Evolutionary conservation across 1,284 basidiomycete genomes (phyloP), one percentile per base, ranked within the genome.

Genomic region (Sphaerobolus stellatus): DNA sequence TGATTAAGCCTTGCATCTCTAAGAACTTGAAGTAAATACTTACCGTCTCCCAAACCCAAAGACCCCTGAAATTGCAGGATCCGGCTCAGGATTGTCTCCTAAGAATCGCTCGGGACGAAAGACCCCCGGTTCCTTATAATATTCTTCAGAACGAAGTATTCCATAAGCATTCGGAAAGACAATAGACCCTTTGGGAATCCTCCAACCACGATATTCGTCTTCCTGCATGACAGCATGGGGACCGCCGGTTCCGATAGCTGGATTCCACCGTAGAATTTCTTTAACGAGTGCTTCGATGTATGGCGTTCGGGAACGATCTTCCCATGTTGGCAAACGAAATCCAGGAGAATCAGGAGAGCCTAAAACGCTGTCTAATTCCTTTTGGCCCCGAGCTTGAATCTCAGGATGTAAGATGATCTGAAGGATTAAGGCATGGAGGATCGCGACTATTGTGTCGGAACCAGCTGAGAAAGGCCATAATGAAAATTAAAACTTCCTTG

Each of bases 201-300:
- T 57, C 40, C 58, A 59, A 16, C 66, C 66, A 11, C 62, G 56
- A 53, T 64, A 68, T 9, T 61, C 59, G 40, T 66, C 65, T 47
- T 68, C 65, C 48, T 67, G 58, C 18, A 64, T 63, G 25, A 56
- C 56, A 25, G 54, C 59, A 46, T 69, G 68, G 47, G 67, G 65
- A 22, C 68, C 41, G 61, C 70, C 64, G 18, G 67, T 56, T 0
- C 82, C 81, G 5, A 66, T 68, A 20, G 83, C 80, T 4, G 71
- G 66, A 57, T 81, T 74, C 86, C 84, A 88, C 3, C 86, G 76
- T 48, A 86, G 65, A 4, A 83, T 76, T 67, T 89, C 86, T 59
- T 82, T 81, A 1, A 75, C 67, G 4, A 86, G 66, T 0, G 84
- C 84, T 51, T 82, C 74, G 44, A 84, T 61, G 61, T 84, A 88